Conservation (phyloP, 129 eudicot species). For the Flaveria bidentis region DNA sequence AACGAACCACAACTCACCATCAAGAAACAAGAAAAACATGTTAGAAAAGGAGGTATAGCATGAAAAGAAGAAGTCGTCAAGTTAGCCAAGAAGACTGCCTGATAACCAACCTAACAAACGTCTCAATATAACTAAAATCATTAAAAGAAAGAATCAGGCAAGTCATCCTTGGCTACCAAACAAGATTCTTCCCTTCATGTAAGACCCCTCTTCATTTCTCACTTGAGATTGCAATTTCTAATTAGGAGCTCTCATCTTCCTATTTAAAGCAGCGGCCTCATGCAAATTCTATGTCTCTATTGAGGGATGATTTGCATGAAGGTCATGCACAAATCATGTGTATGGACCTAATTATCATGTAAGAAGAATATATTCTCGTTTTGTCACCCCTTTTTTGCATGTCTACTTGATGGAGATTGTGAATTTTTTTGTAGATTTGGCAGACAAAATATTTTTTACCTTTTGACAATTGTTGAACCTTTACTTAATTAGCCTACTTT, state of each 20-base stretch:
- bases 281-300: conserved; percentile 21
- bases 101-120: conserved; percentile 23
- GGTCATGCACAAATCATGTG: conserved; percentile 33
- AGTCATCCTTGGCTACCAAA: conserved; percentile 84
- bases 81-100: conserved; percentile 64
- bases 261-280: conserved; percentile 38
- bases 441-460: background rate
- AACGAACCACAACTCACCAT: background rate
- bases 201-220: conserved; percentile 41
- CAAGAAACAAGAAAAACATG: background rate
- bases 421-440: background rate
- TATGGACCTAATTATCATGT: conserved; percentile 27
- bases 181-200: conserved; percentile 49
- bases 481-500: conserved; percentile 16
- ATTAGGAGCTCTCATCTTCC: conserved; percentile 2
- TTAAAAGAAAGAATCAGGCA: conserved; percentile 43
- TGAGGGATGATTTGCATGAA: conserved; percentile 25
- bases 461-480: conserved; percentile 10
- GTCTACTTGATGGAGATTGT: conserved; percentile 13
- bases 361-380: conserved; percentile 30
- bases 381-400: conserved; percentile 5
- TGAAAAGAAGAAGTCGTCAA: conserved; percentile 45
- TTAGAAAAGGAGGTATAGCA: conserved; percentile 41
- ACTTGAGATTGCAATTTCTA: background rate
- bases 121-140: background rate